Evolutionary conservation across 805 yeast genomes (phyloP).

Genomic region (Teunomyces funiuensis): DNA sequence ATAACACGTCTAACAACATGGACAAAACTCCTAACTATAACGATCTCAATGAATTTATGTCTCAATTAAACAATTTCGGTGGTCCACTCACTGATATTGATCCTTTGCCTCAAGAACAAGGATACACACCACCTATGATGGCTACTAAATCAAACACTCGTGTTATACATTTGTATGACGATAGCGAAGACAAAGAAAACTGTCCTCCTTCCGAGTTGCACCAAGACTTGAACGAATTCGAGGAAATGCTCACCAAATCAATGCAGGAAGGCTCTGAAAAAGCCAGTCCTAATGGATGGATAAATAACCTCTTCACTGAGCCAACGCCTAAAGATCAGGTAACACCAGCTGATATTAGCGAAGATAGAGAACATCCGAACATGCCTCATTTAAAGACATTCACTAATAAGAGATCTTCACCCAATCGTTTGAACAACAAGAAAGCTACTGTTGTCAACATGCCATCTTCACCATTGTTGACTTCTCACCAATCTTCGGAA

Average conservation of each 20-base stretch:
- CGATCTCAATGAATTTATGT: slow-evolving; percentile 42
- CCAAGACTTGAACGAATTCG: slow-evolving; percentile 18
- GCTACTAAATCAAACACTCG: slow-evolving; percentile 59
- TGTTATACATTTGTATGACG: slow-evolving; percentile 51
- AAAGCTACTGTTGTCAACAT: slow-evolving; percentile 29
- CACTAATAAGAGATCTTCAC: slow-evolving; percentile 24
- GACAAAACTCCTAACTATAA: slow-evolving; percentile 26
- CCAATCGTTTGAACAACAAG: slow-evolving; percentile 18
- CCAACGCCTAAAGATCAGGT: slow-evolving; percentile 40
- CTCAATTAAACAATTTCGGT: slow-evolving; percentile 38
- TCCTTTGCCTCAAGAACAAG: slow-evolving; percentile 38
- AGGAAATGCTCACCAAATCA: slow-evolving; percentile 25
- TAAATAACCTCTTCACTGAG: slow-evolving; percentile 41
- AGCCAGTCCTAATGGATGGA: slow-evolving; percentile 45
- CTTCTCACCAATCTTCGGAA: slow-evolving; percentile 15
- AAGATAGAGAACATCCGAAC: slow-evolving; percentile 21
- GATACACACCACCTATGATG: slow-evolving; percentile 46
- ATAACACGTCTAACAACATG: slow-evolving; percentile 4
- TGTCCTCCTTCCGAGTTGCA: slow-evolving; percentile 20
- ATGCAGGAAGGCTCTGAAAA: slow-evolving; percentile 22
- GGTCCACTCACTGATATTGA: slow-evolving; percentile 50
- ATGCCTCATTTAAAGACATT: slow-evolving; percentile 34
- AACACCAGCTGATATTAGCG: slow-evolving; percentile 20
- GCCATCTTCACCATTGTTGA: slow-evolving; percentile 43
- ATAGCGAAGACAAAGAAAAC: slow-evolving; percentile 28